A percentile compares a stretch with the other conserved stretches of the same genome.
phyloP scores from a whole-genome alignment of 441 rosid genomes.

The Syzygium syzygioides region DNA sequence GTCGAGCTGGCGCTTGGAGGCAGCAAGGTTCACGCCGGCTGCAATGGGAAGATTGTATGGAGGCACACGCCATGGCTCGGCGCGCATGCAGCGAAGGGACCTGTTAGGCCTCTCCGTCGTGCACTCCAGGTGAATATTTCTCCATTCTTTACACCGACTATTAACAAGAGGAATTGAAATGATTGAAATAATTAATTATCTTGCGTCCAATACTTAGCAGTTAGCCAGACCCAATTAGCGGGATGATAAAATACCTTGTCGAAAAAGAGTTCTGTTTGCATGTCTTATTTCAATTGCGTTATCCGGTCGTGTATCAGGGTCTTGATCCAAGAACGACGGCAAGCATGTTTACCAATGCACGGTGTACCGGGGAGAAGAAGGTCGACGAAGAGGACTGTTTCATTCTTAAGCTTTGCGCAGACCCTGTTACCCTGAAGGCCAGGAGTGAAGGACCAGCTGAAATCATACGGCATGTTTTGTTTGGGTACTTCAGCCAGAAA shows the following conservation, averaged over 20 bases:
- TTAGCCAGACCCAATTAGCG: background rate
- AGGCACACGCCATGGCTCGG: slow-evolving; percentile 91
- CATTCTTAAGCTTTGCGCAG: slow-evolving; percentile 79
- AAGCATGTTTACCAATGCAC: slow-evolving; percentile 62
- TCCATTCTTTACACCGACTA: background rate
- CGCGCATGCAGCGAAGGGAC: slow-evolving; percentile 81
- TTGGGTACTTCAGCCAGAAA: slow-evolving; percentile 86
- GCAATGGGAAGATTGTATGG: slow-evolving; percentile 85
- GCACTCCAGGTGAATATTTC: slow-evolving; percentile 56
- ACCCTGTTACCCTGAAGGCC: slow-evolving; percentile 66
- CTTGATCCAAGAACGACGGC: slow-evolving; percentile 83
- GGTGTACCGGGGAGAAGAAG: slow-evolving; percentile 80
- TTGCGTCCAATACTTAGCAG: background rate
- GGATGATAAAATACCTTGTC: background rate
- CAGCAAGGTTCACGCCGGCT: slow-evolving; percentile 74
- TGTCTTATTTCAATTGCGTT: background rate
- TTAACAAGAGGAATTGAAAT: background rate
- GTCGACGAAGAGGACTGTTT: slow-evolving; percentile 74
- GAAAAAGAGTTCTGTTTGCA: background rate
- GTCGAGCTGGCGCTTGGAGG: slow-evolving; percentile 82
- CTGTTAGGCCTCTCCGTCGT: slow-evolving; percentile 77
- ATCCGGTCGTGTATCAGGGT: slow-evolving; percentile 32
- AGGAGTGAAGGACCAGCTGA: slow-evolving; percentile 89
- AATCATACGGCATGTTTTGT: slow-evolving; percentile 68
- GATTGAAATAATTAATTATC: background rate